Evolutionary conservation across 345 rosid species (phyloP), one percentile per base, ranked within the genome.

Genomic region (Dipteronia sinensis): DNA sequence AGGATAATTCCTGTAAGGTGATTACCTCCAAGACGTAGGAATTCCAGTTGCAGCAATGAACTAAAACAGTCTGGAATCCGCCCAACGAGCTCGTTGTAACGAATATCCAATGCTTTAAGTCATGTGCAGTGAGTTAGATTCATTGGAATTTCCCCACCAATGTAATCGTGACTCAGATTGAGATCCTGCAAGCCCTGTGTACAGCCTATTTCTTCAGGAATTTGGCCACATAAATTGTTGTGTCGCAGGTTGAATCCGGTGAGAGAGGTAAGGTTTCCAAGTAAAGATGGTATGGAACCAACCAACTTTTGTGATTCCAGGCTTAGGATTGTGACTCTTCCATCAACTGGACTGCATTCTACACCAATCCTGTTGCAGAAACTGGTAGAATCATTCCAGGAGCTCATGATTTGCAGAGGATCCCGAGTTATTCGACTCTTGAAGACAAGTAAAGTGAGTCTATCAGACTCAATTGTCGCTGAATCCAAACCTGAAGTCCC

Each of bases 221-320:
- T 2, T 42, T 53, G 47, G 38, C 83, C 79, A 10, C 12, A 58
- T n/a, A 85, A 76, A 72, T 10, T 4, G 42, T 85, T 62, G 16
- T 67, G 31, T 16, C 1, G 6, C 34, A 81, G 77, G 71, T 77
- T 67, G 65, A 85, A 20, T n/a, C 22, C 70, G 13, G 11, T 6
- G 10, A 80, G 83, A 23, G 65, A 82, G 6, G 83, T 74, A 16
- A 82, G 79, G 44, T 79, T 85, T 46, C 75, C 77, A 7, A 82
- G 47, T 11, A 75, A 58, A n/a, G 83, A 64, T 31, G 83, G 80
- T 6, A 84, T 34, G n/a, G 75, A n/a, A 23, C 75, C 78, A 49
- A 22, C 49, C 10, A 56, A 34, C 49, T 56, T 63, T 1, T 34
- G 16, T 11, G 51, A 72, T 72, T 12, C 65, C 49, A 72, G 65